phyloP scores from a whole-genome alignment of 257 asterid species.

The Nicotiana knightiana region DNA sequence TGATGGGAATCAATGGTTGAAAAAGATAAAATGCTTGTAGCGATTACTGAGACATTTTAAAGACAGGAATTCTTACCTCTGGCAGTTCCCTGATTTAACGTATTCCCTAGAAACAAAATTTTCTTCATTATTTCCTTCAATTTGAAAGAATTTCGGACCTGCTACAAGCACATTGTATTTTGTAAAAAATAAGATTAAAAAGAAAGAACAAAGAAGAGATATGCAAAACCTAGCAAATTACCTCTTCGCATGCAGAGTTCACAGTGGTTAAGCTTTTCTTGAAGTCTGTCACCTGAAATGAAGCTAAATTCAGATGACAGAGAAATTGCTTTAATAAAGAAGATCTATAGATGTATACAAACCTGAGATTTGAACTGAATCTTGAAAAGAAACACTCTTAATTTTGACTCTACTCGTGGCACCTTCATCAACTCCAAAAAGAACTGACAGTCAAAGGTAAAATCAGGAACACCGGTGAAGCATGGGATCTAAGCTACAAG shows the following conservation, averaged over 20 bases:
- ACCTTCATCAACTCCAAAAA: slow-evolving; percentile 98
- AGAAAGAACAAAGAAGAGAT: slow-evolving; percentile 6
- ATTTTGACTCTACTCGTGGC: slow-evolving; percentile 93
- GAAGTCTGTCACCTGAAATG: slow-evolving; percentile 72
- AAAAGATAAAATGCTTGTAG: neutral
- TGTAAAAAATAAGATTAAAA: slow-evolving; percentile 16
- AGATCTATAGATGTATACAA: slow-evolving; percentile 11
- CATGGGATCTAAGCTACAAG: slow-evolving; percentile 9
- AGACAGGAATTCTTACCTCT: slow-evolving; percentile 56
- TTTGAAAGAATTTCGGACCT: slow-evolving; percentile 85
- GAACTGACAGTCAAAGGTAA: slow-evolving; percentile 55
- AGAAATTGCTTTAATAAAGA: neutral
- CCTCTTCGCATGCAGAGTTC: slow-evolving; percentile 44
- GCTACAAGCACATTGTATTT: slow-evolving; percentile 16
- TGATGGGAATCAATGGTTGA: neutral
- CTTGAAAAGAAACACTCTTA: slow-evolving; percentile 89
- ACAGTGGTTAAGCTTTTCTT: slow-evolving; percentile 70
- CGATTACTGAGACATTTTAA: neutral
- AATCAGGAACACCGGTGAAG: slow-evolving; percentile 10
- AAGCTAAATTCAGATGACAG: slow-evolving; percentile 24
- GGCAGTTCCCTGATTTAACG: slow-evolving; percentile 96
- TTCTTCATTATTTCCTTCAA: slow-evolving; percentile 91
- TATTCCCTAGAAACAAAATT: slow-evolving; percentile 81
- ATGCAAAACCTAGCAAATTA: slow-evolving; percentile 1
- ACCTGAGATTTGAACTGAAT: slow-evolving; percentile 93